Conservation (phyloP, 805 yeast genomes). For the Yarrowia hollandica region DNA sequence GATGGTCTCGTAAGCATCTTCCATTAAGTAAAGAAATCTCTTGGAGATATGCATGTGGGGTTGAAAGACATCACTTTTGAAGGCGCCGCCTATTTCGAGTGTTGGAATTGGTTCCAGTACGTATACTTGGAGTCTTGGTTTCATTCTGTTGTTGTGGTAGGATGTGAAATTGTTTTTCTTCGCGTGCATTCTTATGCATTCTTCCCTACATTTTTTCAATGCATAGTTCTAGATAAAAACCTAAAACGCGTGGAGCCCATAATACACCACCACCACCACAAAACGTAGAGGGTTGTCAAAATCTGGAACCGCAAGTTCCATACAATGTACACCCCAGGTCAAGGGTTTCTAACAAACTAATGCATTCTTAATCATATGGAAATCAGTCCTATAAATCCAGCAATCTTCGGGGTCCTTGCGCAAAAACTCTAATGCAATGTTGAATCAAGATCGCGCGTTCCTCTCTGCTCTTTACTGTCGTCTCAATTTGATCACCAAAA, state of each 20-base stretch:
- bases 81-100: not conserved
- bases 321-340: too few relatives aligned
- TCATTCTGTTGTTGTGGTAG: not conserved
- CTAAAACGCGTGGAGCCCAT: too few relatives aligned
- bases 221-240: too few relatives aligned
- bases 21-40: not conserved
- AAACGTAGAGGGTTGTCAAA: too few relatives aligned
- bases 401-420: constrained; percentile 2
- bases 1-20: not conserved
- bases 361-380: too few relatives aligned
- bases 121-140: not conserved
- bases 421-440: constrained; percentile 13
- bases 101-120: constrained; percentile 10
- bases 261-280: too few relatives aligned
- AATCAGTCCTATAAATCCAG: not conserved
- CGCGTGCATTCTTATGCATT: too few relatives aligned
- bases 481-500: constrained; percentile 1
- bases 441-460: not conserved
- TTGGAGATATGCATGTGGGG: not conserved
- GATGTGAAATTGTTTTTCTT: not conserved
- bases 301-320: too few relatives aligned
- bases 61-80: not conserved
- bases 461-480: not conserved
- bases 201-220: too few relatives aligned
- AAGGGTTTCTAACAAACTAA: not conserved